Evolutionary conservation across 2,329 filamentous ascomycete genomes (phyloP).

Genomic region (Aspergillus sp.): DNA sequence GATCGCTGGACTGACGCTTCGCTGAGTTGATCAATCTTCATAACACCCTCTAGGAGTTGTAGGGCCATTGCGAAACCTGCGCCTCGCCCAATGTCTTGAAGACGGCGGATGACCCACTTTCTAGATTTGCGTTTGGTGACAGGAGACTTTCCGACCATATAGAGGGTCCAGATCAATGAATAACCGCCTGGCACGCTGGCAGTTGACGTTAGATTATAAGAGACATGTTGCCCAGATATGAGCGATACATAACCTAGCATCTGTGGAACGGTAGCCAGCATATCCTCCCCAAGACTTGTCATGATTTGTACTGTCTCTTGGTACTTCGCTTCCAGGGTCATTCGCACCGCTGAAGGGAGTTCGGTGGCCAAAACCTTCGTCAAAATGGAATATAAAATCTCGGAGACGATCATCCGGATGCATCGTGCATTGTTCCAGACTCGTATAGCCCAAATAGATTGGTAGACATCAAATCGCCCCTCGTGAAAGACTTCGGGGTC

Average conservation of each 20-base stretch:
- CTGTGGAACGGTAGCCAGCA: conserved; percentile 26
- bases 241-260: conserved; percentile 18
- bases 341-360: background rate
- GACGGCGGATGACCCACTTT: conserved; percentile 19
- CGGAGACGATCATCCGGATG: conserved; percentile 23
- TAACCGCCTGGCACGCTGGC: conserved; percentile 20
- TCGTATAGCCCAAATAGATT: conserved; percentile 20
- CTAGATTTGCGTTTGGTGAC: conserved; percentile 9
- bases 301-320: conserved; percentile 15
- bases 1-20: background rate
- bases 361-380: conserved; percentile 15
- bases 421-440: conserved; percentile 27
- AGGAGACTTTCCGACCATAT: conserved; percentile 17
- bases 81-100: conserved; percentile 13
- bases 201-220: background rate
- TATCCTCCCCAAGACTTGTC: conserved; percentile 18
- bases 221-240: background rate
- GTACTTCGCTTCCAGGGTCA: conserved; percentile 1
- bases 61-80: conserved; percentile 18
- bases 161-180: conserved; percentile 21
- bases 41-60: conserved; percentile 16
- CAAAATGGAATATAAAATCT: conserved; percentile 19
- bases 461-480: conserved; percentile 21
- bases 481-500: conserved; percentile 14
- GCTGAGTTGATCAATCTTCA: conserved; percentile 12